Conservation (phyloP, 257 asterid genomes). For the Agastache rugosa region DNA sequence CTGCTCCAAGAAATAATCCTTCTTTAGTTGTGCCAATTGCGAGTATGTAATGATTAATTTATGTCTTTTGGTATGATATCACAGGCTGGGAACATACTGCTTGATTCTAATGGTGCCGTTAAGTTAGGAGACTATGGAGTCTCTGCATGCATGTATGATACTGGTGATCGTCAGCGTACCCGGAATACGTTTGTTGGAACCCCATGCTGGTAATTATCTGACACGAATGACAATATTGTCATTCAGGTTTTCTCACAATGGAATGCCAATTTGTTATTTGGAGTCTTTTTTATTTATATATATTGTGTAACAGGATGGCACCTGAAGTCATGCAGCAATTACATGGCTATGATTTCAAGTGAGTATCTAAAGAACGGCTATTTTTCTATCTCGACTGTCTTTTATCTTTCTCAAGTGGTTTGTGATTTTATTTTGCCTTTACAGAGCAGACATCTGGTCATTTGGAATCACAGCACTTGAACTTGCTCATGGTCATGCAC, state of each 20-base stretch:
- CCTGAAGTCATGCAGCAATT: slow-evolving; percentile 98
- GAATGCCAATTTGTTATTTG: slow-evolving; percentile 10
- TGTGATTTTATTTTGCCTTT: slow-evolving; percentile 39
- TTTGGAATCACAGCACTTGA: slow-evolving; percentile 95
- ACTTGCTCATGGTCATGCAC: slow-evolving; percentile 97
- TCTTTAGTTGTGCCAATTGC: slow-evolving; percentile 25
- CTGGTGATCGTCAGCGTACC: slow-evolving; percentile 95
- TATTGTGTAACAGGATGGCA: slow-evolving; percentile 76
- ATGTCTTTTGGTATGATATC: slow-evolving; percentile 31
- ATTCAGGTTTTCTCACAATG: not conserved
- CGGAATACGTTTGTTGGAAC: slow-evolving; percentile 98
- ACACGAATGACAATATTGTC: slow-evolving; percentile 22
- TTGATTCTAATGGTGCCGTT: slow-evolving; percentile 74
- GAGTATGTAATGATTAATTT: slow-evolving; percentile 17
- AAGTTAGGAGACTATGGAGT: slow-evolving; percentile 96
- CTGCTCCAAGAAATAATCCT: not conserved
- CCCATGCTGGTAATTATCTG: slow-evolving; percentile 83
- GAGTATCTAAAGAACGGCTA: slow-evolving; percentile 40
- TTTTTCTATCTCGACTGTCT: slow-evolving; percentile 27
- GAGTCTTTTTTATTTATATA: slow-evolving; percentile 25
- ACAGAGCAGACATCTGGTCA: slow-evolving; percentile 98
- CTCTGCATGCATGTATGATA: slow-evolving; percentile 91
- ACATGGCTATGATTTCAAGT: slow-evolving; percentile 98
- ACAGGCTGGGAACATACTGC: slow-evolving; percentile 94
- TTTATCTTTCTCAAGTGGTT: slow-evolving; percentile 31